Evolutionary conservation across 768 basidiomycete genomes (phyloP).

Genomic region (Suillus paluster): DNA sequence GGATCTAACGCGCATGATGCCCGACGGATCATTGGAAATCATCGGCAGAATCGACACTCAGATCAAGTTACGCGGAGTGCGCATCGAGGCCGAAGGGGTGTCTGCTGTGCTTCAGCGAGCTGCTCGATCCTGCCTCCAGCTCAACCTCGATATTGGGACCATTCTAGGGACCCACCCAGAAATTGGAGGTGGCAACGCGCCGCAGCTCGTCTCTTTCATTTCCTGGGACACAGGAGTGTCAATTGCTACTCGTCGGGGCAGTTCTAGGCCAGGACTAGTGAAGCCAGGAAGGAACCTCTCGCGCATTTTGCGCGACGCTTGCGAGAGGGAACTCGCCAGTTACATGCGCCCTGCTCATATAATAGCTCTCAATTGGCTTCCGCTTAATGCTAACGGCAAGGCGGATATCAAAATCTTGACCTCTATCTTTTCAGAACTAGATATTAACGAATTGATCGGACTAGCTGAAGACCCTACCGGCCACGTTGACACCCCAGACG

Average conservation of each 20-base stretch:
- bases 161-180: constrained; percentile 47
- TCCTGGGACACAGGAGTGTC: constrained; percentile 44
- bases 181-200: constrained; percentile 39
- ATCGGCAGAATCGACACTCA: constrained; percentile 56
- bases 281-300: constrained; percentile 39
- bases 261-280: constrained; percentile 27
- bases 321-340: constrained; percentile 46
- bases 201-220: constrained; percentile 50
- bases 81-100: constrained; percentile 57
- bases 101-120: constrained; percentile 43
- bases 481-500: background rate
- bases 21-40: constrained; percentile 52
- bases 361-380: constrained; percentile 51
- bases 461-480: constrained; percentile 8
- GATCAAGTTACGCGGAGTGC: constrained; percentile 55
- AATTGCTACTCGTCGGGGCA: constrained; percentile 41
- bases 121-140: constrained; percentile 18
- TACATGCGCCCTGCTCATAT: constrained; percentile 59
- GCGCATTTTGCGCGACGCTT: constrained; percentile 31
- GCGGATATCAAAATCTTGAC: constrained; percentile 33
- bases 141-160: constrained; percentile 44
- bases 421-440: constrained; percentile 27
- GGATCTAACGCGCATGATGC: constrained; percentile 54
- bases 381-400: constrained; percentile 46
- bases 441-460: constrained; percentile 25